These are phyloP conservation scores for Naganishia kalamii DNA, from an alignment of 768 basidiomycete species.

Conservation along the genomic window DNA sequence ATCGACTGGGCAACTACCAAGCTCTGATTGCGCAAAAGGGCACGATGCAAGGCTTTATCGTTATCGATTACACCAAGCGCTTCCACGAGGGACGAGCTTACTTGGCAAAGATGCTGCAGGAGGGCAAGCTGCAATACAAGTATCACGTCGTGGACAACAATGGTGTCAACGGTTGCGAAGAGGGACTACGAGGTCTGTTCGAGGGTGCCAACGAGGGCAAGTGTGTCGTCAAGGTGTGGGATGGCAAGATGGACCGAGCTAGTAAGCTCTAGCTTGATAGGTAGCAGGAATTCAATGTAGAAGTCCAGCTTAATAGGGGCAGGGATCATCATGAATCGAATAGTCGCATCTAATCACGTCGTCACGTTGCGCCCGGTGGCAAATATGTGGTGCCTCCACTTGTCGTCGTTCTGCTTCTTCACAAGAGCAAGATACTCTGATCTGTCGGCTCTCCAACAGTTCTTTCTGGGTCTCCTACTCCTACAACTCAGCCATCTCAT, in stretches of 20 bases:
- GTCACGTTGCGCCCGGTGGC: too few species aligned
- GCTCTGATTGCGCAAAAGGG: slow-evolving; percentile 71
- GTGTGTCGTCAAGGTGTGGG: slow-evolving; percentile 23
- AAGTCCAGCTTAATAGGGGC: background rate
- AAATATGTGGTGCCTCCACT: background rate
- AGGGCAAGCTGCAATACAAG: slow-evolving; percentile 38
- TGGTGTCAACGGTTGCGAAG: slow-evolving; percentile 19
- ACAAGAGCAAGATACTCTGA: too few species aligned
- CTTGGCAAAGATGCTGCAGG: slow-evolving; percentile 30
- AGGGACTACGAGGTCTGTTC: slow-evolving; percentile 18
- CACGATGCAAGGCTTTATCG: slow-evolving; percentile 74
- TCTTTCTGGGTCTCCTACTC: too few species aligned
- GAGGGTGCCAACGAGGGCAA: slow-evolving; percentile 21
- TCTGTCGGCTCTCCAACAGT: too few species aligned
- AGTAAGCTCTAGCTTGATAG: slow-evolving; percentile 7
- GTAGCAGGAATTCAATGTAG: background rate
- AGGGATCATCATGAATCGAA: too few species aligned
- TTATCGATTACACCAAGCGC: slow-evolving; percentile 62
- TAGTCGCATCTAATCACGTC: too few species aligned
- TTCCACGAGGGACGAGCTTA: slow-evolving; percentile 37
- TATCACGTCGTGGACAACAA: slow-evolving; percentile 31
- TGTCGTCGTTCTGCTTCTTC: too few species aligned
- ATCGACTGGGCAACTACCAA: slow-evolving; percentile 56
- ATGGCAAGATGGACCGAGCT: slow-evolving; percentile 15
- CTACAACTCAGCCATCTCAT: background rate